These are phyloP conservation scores for Colletotrichum karsti DNA, from an alignment of 2,329 filamentous ascomycete genomes.

Conservation along the genomic window DNA sequence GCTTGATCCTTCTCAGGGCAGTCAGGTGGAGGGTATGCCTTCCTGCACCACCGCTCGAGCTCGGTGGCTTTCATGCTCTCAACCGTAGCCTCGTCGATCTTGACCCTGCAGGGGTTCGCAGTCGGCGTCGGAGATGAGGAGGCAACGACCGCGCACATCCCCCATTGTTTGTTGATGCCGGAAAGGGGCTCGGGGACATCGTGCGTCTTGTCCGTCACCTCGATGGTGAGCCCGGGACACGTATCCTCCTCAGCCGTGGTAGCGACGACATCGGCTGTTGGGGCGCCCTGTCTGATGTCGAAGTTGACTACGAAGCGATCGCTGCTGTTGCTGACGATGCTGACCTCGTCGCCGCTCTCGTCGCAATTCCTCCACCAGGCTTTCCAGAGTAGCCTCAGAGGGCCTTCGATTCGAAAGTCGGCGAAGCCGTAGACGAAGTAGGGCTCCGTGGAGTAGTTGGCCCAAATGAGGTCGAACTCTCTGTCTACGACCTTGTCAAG, in stretches of 20 bases:
- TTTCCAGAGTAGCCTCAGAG: slow-evolving; percentile 9
- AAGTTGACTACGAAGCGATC: slow-evolving; percentile 23
- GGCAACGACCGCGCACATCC: slow-evolving; percentile 16
- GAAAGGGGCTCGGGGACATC: not conserved
- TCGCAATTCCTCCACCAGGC: slow-evolving; percentile 17
- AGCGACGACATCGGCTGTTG: slow-evolving; percentile 24
- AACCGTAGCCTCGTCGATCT: slow-evolving; percentile 27
- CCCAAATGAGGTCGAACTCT: not conserved
- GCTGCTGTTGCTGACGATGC: slow-evolving; percentile 1
- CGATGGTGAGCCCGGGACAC: slow-evolving; percentile 20
- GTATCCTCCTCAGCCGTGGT: slow-evolving; percentile 11
- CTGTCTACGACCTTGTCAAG: not conserved
- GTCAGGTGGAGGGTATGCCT: slow-evolving; percentile 22
- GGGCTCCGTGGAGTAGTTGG: slow-evolving; percentile 15
- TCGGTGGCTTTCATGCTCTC: slow-evolving; percentile 29
- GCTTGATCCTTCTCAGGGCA: slow-evolving; percentile 26
- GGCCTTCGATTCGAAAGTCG: slow-evolving; percentile 16
- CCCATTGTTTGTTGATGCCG: not conserved
- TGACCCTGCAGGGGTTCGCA: slow-evolving; percentile 31
- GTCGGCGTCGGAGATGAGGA: slow-evolving; percentile 11
- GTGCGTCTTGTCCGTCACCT: slow-evolving; percentile 25
- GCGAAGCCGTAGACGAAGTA: slow-evolving; percentile 19
- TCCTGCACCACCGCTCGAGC: slow-evolving; percentile 12
- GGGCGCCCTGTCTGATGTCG: slow-evolving; percentile 25
- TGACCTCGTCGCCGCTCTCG: slow-evolving; percentile 15